These are phyloP conservation scores for Populus simonii DNA, from an alignment of 345 rosid species.

Conservation along the genomic window DNA sequence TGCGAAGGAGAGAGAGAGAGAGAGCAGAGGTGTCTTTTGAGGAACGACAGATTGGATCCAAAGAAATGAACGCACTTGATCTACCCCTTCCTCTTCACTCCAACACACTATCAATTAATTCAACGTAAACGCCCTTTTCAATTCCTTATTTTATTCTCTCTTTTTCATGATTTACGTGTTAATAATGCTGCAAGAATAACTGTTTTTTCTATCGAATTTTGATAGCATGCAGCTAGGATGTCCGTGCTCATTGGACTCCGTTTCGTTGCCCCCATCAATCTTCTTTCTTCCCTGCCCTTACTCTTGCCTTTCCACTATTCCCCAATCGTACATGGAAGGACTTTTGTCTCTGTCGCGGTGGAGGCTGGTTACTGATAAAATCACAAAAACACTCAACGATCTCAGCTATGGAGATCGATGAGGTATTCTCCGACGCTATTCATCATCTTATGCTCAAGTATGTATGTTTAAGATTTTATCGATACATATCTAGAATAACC, in stretches of 20 bases:
- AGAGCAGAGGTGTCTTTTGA: neutral
- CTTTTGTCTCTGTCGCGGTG: no score
- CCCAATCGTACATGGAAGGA: no score
- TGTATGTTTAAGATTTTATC: no score
- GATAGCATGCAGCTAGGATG: neutral
- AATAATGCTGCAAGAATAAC: neutral
- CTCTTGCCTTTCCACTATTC: no score
- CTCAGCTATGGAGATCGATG: no score
- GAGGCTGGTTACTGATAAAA: no score
- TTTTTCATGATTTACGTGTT: neutral
- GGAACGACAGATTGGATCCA: slow-evolving; percentile 21
- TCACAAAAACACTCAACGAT: no score
- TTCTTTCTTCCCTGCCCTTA: neutral
- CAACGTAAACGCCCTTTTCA: neutral
- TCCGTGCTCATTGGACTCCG: neutral
- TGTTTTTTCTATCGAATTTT: neutral
- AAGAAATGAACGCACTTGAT: slow-evolving; percentile 9
- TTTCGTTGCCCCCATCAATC: neutral
- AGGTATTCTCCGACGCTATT: no score
- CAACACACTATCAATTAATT: neutral
- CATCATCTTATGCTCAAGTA: no score
- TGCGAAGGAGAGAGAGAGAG: neutral
- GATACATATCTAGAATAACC: no score
- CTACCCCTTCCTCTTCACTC: neutral
- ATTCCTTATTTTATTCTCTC: neutral